Conservation (phyloP, 2,329 filamentous ascomycete species). For the Fusarium sp. region DNA sequence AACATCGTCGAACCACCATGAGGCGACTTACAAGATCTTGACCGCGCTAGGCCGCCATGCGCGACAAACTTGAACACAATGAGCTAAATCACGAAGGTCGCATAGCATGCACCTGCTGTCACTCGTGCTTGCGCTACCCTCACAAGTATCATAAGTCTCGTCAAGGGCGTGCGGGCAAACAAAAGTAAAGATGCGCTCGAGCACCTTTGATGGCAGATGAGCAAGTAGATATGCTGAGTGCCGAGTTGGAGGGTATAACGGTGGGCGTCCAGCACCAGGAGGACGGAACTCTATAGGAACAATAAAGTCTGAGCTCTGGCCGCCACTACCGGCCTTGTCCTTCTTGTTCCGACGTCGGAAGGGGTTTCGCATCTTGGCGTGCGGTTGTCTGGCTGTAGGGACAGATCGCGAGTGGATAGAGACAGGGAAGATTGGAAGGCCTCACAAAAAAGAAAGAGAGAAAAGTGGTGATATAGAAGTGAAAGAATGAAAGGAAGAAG, state of each 20-base stretch:
- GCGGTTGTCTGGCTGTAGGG: conserved; percentile 7
- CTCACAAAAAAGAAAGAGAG: not conserved
- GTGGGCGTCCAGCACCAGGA: conserved; percentile 38
- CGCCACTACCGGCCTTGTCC: conserved; percentile 42
- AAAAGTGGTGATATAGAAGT: conserved; percentile 1
- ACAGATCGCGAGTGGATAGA: conserved; percentile 1
- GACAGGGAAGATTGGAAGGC: conserved; percentile 1
- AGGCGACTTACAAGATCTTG: conserved; percentile 68
- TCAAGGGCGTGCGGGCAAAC: conserved; percentile 87
- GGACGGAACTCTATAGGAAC: conserved; percentile 47
- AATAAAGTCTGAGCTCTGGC: conserved; percentile 37
- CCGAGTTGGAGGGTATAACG: conserved; percentile 51
- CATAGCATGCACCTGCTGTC: conserved; percentile 92
- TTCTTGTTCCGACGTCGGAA: conserved; percentile 54
- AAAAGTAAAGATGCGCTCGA: conserved; percentile 80
- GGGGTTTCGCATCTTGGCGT: conserved; percentile 49
- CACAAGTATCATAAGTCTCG: conserved; percentile 81
- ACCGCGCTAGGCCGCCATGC: conserved; percentile 71
- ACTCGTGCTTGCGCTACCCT: conserved; percentile 72
- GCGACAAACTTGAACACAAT: conserved; percentile 79
- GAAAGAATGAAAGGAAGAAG: not conserved
- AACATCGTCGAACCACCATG: not conserved
- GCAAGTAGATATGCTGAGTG: conserved; percentile 58
- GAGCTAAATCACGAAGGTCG: conserved; percentile 87
- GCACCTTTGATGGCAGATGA: conserved; percentile 72